These are phyloP conservation scores for Pyrenophora graminea DNA, from an alignment of 2,329 filamentous ascomycete genomes.

Conservation along the genomic window DNA sequence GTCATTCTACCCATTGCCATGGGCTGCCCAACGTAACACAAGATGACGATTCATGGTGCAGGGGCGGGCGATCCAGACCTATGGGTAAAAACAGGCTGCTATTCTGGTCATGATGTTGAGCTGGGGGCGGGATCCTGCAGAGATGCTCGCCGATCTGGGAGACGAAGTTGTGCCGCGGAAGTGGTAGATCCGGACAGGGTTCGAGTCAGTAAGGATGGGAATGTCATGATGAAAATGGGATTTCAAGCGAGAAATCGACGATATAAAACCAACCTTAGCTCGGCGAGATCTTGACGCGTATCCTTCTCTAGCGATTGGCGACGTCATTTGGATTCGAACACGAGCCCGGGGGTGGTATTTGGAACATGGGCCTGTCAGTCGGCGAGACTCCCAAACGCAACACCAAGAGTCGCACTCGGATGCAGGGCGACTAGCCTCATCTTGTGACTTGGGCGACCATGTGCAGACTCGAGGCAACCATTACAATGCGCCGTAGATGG, in stretches of 20 bases:
- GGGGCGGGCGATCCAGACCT: slow-evolving; percentile 7
- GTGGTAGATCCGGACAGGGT: slow-evolving; percentile 12
- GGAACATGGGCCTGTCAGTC: slow-evolving; percentile 10
- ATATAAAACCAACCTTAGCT: not conserved
- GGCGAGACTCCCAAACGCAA: slow-evolving; percentile 9
- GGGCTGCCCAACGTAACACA: slow-evolving; percentile 8
- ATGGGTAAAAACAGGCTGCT: slow-evolving; percentile 4
- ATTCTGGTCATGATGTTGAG: slow-evolving; percentile 4
- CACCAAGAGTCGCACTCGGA: slow-evolving; percentile 1
- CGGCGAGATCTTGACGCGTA: slow-evolving; percentile 3
- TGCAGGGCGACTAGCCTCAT: not conserved
- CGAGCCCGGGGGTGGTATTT: slow-evolving; percentile 1
- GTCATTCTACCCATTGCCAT: not conserved
- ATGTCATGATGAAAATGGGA: slow-evolving; percentile 1
- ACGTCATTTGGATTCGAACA: slow-evolving; percentile 1
- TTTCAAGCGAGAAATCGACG: not conserved
- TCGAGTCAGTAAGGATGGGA: slow-evolving; percentile 7
- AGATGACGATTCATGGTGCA: slow-evolving; percentile 1
- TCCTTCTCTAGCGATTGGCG: not conserved
- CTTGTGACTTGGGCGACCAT: not conserved
- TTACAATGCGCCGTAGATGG: not conserved
- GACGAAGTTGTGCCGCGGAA: slow-evolving; percentile 6
- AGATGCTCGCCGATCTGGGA: slow-evolving; percentile 10
- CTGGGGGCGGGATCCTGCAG: slow-evolving; percentile 4
- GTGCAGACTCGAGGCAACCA: not conserved